These are phyloP conservation scores for Syzygium syzygioides DNA, from an alignment of 441 rosid species.

Conservation along the genomic window DNA sequence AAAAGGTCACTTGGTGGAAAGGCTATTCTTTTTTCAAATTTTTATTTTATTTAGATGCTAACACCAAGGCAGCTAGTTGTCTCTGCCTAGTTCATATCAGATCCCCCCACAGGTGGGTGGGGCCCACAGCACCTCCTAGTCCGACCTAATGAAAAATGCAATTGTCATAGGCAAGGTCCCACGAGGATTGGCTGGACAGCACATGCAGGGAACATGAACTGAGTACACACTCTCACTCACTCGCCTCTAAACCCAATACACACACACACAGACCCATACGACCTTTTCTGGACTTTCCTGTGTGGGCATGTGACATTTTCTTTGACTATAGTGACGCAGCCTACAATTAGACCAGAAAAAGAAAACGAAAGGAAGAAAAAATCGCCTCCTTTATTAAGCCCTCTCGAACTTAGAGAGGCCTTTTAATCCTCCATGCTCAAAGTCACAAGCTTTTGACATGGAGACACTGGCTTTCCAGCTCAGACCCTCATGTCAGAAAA, in stretches of 20 bases:
- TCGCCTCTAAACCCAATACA: not conserved
- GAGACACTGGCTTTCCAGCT: not conserved
- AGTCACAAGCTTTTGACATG: not conserved
- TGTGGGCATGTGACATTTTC: not conserved
- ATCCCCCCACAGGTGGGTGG: constrained; percentile 5
- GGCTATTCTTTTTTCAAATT: not conserved
- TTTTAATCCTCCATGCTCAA: not conserved
- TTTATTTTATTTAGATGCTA: not conserved
- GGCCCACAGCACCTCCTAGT: constrained; percentile 7
- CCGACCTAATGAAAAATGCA: not conserved
- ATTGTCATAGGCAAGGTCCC: constrained; percentile 11
- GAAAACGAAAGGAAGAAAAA: not conserved
- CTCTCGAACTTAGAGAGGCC: not conserved
- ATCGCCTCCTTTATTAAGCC: not conserved
- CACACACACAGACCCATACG: not conserved
- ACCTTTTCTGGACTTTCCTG: not conserved
- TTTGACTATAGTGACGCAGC: not conserved
- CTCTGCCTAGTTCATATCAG: constrained; percentile 19
- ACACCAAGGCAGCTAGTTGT: constrained; percentile 13
- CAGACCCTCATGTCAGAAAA: not conserved
- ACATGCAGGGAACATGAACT: constrained; percentile 18
- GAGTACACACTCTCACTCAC: not conserved
- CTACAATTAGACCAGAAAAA: not conserved
- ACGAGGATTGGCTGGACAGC: constrained; percentile 48
- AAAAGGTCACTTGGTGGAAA: not conserved